These are phyloP conservation scores for Podila horticola DNA, from an alignment of 192 early-diverging fungal species.

Conservation along the genomic window DNA sequence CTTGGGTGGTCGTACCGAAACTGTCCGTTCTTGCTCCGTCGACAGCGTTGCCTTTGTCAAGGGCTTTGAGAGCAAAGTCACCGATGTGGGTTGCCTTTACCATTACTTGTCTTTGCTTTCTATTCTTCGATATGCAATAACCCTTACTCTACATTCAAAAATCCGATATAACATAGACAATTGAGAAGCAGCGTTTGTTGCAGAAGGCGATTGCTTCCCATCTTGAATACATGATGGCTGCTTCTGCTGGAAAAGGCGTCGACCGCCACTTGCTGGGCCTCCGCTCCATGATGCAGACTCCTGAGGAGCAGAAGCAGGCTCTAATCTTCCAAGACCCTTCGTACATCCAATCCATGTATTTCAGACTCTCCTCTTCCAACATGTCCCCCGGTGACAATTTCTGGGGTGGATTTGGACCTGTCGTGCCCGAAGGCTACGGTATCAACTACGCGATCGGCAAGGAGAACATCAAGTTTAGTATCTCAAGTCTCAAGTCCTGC, in stretches of 20 bases:
- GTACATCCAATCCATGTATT: conserved; percentile 81
- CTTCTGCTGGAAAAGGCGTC: conserved; percentile 79
- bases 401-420: conserved; percentile 89
- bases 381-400: conserved; percentile 76
- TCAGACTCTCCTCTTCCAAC: conserved; percentile 84
- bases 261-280: conserved; percentile 94
- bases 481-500: conserved; percentile 64
- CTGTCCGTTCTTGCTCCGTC: conserved; percentile 80
- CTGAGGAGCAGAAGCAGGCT: conserved; percentile 69
- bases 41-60: conserved; percentile 83
- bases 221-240: conserved; percentile 78
- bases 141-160: neutral
- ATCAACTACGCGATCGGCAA: conserved; percentile 82
- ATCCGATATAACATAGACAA: conserved; percentile 14
- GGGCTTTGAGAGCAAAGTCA: conserved; percentile 76
- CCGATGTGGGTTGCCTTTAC: conserved; percentile 44
- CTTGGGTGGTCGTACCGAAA: conserved; percentile 93
- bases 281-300: conserved; percentile 69
- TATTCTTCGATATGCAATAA: neutral
- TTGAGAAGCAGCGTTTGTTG: conserved; percentile 64
- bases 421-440: conserved; percentile 88
- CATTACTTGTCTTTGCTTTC: neutral
- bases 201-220: conserved; percentile 76
- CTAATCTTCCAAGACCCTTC: conserved; percentile 86
- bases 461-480: conserved; percentile 75